Evolutionary conservation across 2,329 filamentous ascomycete genomes (phyloP), one percentile per base, ranked within the genome.

Genomic region (Nannizzia gypsea): DNA sequence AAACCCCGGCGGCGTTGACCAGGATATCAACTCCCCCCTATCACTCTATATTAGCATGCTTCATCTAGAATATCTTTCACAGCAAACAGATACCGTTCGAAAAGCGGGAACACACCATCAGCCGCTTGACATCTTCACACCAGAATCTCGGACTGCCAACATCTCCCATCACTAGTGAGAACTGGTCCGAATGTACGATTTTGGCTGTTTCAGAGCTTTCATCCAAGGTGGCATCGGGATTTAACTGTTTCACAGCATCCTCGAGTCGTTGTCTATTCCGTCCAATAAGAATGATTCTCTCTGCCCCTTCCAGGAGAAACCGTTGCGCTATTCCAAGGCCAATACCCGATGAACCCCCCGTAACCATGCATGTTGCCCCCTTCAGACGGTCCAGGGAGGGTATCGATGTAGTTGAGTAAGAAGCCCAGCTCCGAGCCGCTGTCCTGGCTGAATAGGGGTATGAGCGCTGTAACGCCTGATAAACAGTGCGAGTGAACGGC

Each of bases 1-100:
- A 79, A 22, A 90, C 77, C 8, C 90, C 90, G 0, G 90, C 90
- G 26, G 88, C 87, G 68, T 95, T 95, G 64, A 95, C 80, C 1
- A 95, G 80, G 31, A 92, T 76, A 66, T 81, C 76, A 13, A 80
- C 71, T 46, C 69, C 58, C 58, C 66, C 62, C 72, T 75, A 34
- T 9, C 56, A n/a, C 5, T 64, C 22, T n/a, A 36, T n/a, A 56
- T 54, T 34, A 54, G 50, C 11, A 13, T 31, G 2, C n/a, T 34
- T 34, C 5, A 34, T 17, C 24, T 8, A 9, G n/a, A 34, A 11
- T 20, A 3, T 36, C 13, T 13, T 54, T 6, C 9, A 26, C n/a
- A 20, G 17, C 3, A 26, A 40, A 3, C 31, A 8, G 4, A 13
- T 13, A 11, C 31, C 56, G 46, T 1, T 6, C 24, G 13, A 59